Evolutionary conservation across 495 filamentous ascomycete species (phyloP).

Genomic region (Penicillium malachiteum): DNA sequence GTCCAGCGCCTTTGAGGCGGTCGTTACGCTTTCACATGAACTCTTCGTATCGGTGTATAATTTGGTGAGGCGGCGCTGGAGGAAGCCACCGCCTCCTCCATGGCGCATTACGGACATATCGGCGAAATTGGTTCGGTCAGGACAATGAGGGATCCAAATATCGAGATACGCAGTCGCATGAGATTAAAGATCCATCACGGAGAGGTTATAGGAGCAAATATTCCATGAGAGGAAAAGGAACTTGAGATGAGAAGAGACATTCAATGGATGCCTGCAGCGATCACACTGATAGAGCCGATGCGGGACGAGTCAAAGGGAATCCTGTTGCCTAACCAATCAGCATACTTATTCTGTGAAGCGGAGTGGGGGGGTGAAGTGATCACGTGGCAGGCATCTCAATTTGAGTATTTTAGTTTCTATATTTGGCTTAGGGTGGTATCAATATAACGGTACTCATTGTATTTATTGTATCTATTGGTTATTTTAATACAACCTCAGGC

Average conservation of each 20-base stretch:
- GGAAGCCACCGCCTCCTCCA: conserved; percentile 44
- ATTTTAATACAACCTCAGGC: conserved; percentile 15
- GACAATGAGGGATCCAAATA: conserved; percentile 11
- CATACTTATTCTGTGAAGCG: conserved; percentile 1
- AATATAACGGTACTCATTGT: background rate
- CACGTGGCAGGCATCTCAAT: conserved; percentile 45
- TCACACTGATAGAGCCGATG: conserved; percentile 28
- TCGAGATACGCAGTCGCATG: background rate
- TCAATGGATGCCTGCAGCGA: conserved; percentile 26
- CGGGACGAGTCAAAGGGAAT: conserved; percentile 37
- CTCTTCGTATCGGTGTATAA: conserved; percentile 92
- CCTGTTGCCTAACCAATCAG: conserved; percentile 53
- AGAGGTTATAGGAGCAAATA: background rate
- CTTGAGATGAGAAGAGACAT: conserved; percentile 8
- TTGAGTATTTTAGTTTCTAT: background rate
- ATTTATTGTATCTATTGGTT: background rate
- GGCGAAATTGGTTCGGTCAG: conserved; percentile 31
- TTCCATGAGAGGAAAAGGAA: conserved; percentile 4
- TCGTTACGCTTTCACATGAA: conserved; percentile 78
- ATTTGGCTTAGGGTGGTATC: background rate
- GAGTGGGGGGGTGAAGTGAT: conserved; percentile 7
- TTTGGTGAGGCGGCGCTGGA: conserved; percentile 73
- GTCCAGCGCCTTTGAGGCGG: conserved; percentile 59
- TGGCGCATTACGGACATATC: conserved; percentile 51
- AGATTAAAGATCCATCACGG: conserved; percentile 17